Percentiles rank a stretch among this genome's conserved stretches.
These are phyloP conservation scores for Dryas octopetala DNA, from an alignment of 306 rosid genomes.

Conservation along the genomic window DNA sequence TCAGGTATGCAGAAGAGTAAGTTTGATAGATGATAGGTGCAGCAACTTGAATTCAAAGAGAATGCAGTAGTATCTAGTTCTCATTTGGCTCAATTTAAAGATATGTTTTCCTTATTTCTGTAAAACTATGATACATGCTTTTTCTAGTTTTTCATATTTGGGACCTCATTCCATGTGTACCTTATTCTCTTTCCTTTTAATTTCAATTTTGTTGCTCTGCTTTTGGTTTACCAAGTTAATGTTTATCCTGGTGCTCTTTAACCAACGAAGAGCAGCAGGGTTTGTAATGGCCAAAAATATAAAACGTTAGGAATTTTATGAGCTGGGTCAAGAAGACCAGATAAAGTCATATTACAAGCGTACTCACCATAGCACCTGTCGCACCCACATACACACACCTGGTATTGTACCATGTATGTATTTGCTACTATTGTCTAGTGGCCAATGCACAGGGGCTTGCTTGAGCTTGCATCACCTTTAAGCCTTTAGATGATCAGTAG, in stretches of 20 bases:
- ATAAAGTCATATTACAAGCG: too few relatives aligned
- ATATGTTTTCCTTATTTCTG: not conserved
- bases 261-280: not conserved
- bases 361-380: too few relatives aligned
- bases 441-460: too few relatives aligned
- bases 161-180: not conserved
- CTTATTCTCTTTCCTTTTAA: not conserved
- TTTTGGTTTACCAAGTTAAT: not conserved
- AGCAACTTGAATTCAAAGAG: not conserved
- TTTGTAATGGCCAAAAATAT: not conserved
- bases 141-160: not conserved
- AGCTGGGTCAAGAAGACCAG: not conserved
- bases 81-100: not conserved
- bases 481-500: too few relatives aligned
- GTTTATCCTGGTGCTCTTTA: not conserved
- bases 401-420: too few relatives aligned
- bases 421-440: too few relatives aligned
- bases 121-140: not conserved
- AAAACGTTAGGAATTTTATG: too few relatives aligned
- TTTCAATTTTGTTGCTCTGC: not conserved
- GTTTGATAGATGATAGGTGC: slow-evolving; percentile 2
- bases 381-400: too few relatives aligned
- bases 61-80: slow-evolving; percentile 1
- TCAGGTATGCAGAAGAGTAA: slow-evolving; percentile 1
- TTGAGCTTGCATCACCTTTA: too few relatives aligned